A percentile compares a stretch with the other conserved stretches of the same genome.
phyloP scores from a whole-genome alignment of 306 rosid genomes.

The Vicia villosa region DNA sequence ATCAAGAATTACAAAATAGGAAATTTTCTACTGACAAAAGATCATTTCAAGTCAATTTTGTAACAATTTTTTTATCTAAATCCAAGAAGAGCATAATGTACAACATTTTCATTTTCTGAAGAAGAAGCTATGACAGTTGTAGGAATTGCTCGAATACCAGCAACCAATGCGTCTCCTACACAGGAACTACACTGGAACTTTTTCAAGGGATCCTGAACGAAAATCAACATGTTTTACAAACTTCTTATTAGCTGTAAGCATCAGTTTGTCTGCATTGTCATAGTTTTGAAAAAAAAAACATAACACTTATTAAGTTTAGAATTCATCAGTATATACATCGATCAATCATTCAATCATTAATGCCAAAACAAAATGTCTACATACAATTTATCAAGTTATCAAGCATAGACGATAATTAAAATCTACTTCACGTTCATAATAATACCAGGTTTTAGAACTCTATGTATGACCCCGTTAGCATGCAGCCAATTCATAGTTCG shows the following conservation, averaged over 20 bases:
- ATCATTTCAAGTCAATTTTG: constrained; percentile 31
- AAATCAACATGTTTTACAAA: too few species aligned
- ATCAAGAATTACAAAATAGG: neutral
- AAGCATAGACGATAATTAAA: neutral
- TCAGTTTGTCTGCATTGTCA: constrained; percentile 73
- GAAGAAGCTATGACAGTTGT: constrained; percentile 92
- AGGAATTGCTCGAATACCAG: constrained; percentile 86
- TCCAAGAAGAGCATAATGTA: constrained; percentile 85
- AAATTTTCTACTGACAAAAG: constrained; percentile 18
- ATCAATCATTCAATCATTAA: constrained; percentile 1
- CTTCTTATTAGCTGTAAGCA: constrained; percentile 79
- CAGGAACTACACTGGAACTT: constrained; percentile 90
- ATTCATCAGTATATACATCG: neutral
- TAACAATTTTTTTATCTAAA: constrained; percentile 77
- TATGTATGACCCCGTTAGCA: constrained; percentile 92
- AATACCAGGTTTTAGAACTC: constrained; percentile 96
- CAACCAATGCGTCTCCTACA: constrained; percentile 83
- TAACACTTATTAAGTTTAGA: constrained; percentile 7
- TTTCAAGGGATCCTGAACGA: constrained; percentile 79
- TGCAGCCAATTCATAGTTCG: constrained; percentile 97
- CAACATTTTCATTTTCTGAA: constrained; percentile 92
- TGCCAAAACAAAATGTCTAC: neutral
- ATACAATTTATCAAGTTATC: neutral
- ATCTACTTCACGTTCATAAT: neutral
- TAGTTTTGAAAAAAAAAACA: constrained; percentile 16